Evolutionary conservation across 2,329 filamentous ascomycete species (phyloP).

Genomic region (Fusarium globosum): DNA sequence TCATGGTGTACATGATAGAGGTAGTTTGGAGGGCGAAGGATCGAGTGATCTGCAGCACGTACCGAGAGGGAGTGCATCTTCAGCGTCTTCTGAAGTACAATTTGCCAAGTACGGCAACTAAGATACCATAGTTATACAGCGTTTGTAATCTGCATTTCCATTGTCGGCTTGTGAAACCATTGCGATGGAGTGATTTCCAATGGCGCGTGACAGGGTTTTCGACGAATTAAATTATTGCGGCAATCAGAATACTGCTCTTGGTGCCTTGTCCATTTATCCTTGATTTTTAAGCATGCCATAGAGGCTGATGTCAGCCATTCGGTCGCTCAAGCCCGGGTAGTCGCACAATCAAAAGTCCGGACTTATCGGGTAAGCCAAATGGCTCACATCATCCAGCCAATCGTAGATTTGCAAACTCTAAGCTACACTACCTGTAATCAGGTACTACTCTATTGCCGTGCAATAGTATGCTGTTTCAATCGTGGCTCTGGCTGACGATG

Average conservation of each 20-base stretch:
- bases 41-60: conserved; percentile 9
- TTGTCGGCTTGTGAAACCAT: too few relatives aligned
- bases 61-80: conserved; percentile 28
- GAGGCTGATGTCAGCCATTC: neutral
- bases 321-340: accelerated
- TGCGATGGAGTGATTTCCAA: neutral
- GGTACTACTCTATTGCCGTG: accelerated
- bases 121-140: neutral
- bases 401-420: accelerated
- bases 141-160: neutral
- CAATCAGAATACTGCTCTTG: accelerated
- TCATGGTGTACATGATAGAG: neutral
- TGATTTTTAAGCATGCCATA: accelerated
- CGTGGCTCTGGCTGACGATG: neutral
- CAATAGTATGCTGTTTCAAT: neutral
- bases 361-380: neutral
- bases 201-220: accelerated
- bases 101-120: conserved; percentile 30
- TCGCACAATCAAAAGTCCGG: accelerated
- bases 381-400: conserved; percentile 4
- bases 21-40: conserved; percentile 6
- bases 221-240: accelerated
- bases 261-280: accelerated
- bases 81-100: conserved; percentile 37
- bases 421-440: accelerated